Percentiles rank a stretch among this genome's conserved stretches.
phyloP scores from a whole-genome alignment of 2,329 filamentous ascomycete genomes.

The Simplicillium aogashimaense region DNA sequence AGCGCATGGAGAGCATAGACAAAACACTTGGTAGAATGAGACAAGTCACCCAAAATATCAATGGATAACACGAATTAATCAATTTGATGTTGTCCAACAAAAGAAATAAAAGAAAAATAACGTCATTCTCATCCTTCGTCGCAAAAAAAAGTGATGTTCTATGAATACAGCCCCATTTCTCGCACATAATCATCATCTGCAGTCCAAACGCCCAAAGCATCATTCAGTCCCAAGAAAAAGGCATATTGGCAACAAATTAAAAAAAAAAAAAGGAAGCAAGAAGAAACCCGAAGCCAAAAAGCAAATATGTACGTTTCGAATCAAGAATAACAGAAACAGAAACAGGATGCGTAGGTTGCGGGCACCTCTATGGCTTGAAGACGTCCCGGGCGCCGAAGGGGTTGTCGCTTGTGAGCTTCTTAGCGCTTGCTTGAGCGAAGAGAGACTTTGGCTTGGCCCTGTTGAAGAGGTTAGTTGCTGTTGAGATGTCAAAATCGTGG shows the following conservation, averaged over 20 bases:
- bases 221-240: neutral
- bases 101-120: slow-evolving; percentile 1
- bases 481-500: neutral
- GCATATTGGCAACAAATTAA: neutral
- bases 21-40: slow-evolving; percentile 3
- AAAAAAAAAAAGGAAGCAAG: neutral
- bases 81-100: neutral
- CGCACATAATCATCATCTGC: too few relatives aligned
- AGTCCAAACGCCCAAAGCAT: too few relatives aligned
- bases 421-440: slow-evolving; percentile 55
- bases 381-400: slow-evolving; percentile 26
- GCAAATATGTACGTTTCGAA: slow-evolving; percentile 1
- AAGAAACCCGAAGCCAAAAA: neutral
- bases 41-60: neutral
- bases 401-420: slow-evolving; percentile 45
- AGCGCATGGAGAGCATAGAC: slow-evolving; percentile 53
- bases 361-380: slow-evolving; percentile 16
- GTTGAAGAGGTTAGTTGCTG: slow-evolving; percentile 1
- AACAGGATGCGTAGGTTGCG: neutral
- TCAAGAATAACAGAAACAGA: neutral
- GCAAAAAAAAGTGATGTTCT: neutral
- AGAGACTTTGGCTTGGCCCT: slow-evolving; percentile 59
- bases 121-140: neutral
- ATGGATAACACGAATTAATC: neutral
- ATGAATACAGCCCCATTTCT: too few relatives aligned